Base-by-base conservation (phyloP, 2,329 filamentous ascomycete species). In the Rasamsonia emersonii region DNA sequence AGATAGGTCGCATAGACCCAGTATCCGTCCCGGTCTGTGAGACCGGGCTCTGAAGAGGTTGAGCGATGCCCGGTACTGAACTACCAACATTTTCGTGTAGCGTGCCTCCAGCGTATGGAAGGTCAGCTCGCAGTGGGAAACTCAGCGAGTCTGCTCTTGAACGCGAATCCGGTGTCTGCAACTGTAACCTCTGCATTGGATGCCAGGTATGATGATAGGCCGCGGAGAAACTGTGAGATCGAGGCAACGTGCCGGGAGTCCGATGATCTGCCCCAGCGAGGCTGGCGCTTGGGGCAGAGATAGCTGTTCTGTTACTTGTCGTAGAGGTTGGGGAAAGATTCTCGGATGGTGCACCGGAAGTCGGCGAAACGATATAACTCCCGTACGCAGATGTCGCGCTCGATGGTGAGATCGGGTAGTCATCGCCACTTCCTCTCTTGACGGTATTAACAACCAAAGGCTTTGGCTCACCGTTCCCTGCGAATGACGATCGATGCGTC, bases 181-280 rank as follows among this genome's bases (percentile, higher is more conserved):
- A 40, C 28, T 51, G 52, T 35, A 56, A 36, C 14, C 49, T 42
- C 10, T 47, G 32, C 28, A 47, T 42, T 34, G 47, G 49, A 5
- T 54, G 39, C 21, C 41, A 27, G 6, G 32, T 33, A 3, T 45
- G 42, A 16, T 42, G 35, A 10, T 47, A 50, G 5, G 50, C 38
- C 32, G 57, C 55, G 0, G 56, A 59, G 23, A 59, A 41, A 19
- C 56, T 59, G 42, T 52, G 58, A 5, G 56, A 58, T 27, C 55
- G 43, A 13, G 51, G 43, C 21, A 51, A 50, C 4, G 47, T 44
- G 28, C 48, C 54, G 15, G 50, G 39, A 27, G 38, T 46, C 15
- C 50, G 49, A 20, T 44, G 16, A 16, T 14, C 44, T 24, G 45
- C 42, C 34, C 49, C 40, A 29, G 56, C 47, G 28, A 57, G 30